Evolutionary conservation across 495 filamentous ascomycete species (phyloP).

Genomic region (Aspergillus saccharolyticus): DNA sequence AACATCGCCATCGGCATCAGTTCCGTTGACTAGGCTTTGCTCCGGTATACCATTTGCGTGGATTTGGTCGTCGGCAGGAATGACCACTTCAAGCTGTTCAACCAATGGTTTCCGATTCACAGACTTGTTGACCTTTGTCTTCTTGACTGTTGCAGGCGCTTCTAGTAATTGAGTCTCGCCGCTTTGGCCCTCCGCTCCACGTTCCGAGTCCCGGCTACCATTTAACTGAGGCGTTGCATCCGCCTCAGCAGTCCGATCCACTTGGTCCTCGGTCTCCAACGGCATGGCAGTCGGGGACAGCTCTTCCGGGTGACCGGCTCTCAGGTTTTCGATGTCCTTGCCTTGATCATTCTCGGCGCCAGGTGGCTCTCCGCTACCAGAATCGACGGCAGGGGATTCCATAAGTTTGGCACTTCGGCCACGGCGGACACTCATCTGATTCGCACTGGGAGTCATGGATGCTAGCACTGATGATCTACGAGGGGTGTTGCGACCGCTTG

Average conservation of each 20-base stretch:
- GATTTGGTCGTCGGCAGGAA: constrained; percentile 24
- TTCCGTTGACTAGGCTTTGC: constrained; percentile 18
- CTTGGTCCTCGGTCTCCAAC: constrained; percentile 2
- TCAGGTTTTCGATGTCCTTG: constrained; percentile 8
- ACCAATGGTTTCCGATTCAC: constrained; percentile 35
- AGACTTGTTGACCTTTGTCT: constrained; percentile 22
- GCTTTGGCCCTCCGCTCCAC: constrained; percentile 10
- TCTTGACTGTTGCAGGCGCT: constrained; percentile 16
- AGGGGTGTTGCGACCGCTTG: constrained; percentile 37
- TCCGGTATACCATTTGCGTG: constrained; percentile 13
- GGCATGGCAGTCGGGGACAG: background rate
- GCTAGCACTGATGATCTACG: constrained; percentile 29
- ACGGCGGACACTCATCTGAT: constrained; percentile 28
- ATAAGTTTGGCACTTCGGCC: constrained; percentile 35
- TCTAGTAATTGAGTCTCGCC: constrained; percentile 15
- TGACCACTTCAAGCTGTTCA: constrained; percentile 36
- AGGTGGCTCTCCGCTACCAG: constrained; percentile 20
- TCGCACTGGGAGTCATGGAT: constrained; percentile 23
- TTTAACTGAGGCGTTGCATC: constrained; percentile 6
- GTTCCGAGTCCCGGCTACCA: constrained; percentile 8
- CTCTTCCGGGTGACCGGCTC: constrained; percentile 1
- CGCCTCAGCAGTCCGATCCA: background rate
- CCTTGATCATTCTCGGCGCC: constrained; percentile 23
- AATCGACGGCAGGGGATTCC: constrained; percentile 30
- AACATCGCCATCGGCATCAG: constrained; percentile 34